Conservation (phyloP, 176 grass and related monocot genomes). For the Typha latifolia region DNA sequence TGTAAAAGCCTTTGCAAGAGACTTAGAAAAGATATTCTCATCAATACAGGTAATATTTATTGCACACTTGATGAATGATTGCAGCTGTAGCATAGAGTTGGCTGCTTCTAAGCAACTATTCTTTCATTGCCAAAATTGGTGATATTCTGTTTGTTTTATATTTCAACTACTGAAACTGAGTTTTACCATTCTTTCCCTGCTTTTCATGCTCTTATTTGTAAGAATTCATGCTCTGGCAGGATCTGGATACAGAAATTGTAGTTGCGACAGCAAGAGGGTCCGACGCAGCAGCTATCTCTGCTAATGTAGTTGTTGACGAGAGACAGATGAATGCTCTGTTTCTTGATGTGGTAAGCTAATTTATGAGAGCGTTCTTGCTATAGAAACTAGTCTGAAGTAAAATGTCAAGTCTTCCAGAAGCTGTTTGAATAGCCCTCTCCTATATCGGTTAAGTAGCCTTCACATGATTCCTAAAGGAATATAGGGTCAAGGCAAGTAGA, state of each 20-base stretch:
- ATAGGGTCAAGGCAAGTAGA: no score
- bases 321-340: constrained; percentile 96
- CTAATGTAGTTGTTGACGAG: constrained; percentile 78
- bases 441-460: no score
- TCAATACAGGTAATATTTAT: constrained; percentile 71
- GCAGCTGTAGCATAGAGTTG: neutral
- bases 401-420: no score
- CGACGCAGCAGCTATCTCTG: constrained; percentile 62
- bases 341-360: constrained; percentile 69
- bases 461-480: no score
- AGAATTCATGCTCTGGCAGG: constrained; percentile 42
- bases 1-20: constrained; percentile 63
- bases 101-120: neutral
- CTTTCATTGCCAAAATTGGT: neutral
- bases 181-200: neutral
- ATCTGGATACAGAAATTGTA: constrained; percentile 88
- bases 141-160: neutral
- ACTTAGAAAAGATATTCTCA: constrained; percentile 80
- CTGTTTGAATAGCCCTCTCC: no score
- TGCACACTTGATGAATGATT: neutral
- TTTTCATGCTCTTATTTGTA: no score
- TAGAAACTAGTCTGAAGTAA: no score
- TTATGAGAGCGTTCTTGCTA: no score
- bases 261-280: constrained; percentile 62
- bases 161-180: neutral